Percentiles rank a stretch among this genome's conserved stretches.
phyloP scores from a whole-genome alignment of 306 rosid genomes.

The Acmispon strigosus region DNA sequence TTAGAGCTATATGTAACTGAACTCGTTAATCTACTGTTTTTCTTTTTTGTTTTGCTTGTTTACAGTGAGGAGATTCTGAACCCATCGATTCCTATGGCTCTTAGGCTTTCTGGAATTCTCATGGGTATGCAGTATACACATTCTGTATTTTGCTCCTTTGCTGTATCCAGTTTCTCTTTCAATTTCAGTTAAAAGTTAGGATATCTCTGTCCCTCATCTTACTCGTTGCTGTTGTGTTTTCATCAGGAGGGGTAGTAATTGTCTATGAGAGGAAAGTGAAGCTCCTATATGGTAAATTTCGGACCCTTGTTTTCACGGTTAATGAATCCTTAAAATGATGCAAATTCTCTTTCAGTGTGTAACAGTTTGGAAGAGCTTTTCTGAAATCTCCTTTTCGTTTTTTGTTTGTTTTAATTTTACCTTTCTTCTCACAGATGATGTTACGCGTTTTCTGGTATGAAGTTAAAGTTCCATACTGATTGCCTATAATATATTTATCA shows the following conservation, averaged over 20 bases:
- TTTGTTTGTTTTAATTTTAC: neutral
- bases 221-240: neutral
- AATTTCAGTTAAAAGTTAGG: neutral
- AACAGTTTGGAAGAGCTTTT: neutral
- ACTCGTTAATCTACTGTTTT: neutral
- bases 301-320: neutral
- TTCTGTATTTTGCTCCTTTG: neutral
- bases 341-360: neutral
- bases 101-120: slow-evolving; percentile 90
- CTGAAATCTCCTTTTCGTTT: neutral
- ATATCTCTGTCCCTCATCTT: neutral
- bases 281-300: slow-evolving; percentile 41
- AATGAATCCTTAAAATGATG: neutral
- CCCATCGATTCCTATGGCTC: slow-evolving; percentile 91
- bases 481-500: neutral
- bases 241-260: slow-evolving; percentile 83
- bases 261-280: slow-evolving; percentile 90
- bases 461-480: neutral
- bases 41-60: neutral
- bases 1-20: neutral
- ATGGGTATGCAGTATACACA: slow-evolving; percentile 53
- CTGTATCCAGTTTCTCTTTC: neutral
- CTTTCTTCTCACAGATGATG: slow-evolving; percentile 59
- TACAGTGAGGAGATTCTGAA: slow-evolving; percentile 81
- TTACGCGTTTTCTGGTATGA: slow-evolving; percentile 69